These are phyloP conservation scores for Pelargonium cotyledonis DNA, from an alignment of 441 rosid species.

Conservation along the genomic window DNA sequence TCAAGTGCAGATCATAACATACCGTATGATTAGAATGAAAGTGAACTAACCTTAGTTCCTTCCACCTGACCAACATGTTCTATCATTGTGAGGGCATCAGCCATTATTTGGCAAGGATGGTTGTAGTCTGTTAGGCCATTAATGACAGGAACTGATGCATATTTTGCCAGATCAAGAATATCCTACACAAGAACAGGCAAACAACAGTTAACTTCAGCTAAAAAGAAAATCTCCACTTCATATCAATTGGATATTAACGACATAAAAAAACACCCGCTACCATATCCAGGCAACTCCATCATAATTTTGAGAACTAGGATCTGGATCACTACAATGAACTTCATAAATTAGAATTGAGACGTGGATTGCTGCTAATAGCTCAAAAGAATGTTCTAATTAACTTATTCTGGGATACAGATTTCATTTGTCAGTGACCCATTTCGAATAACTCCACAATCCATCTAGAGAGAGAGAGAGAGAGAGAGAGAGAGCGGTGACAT, in stretches of 20 bases:
- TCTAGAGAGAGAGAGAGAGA: too few relatives aligned
- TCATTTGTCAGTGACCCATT: background rate
- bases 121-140: slow-evolving; percentile 26
- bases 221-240: background rate
- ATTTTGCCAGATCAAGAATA: slow-evolving; percentile 24
- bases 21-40: background rate
- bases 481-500: too few relatives aligned
- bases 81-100: slow-evolving; percentile 95
- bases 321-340: too few relatives aligned
- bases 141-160: slow-evolving; percentile 58
- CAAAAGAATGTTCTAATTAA: background rate
- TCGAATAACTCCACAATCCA: too few relatives aligned
- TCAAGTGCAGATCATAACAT: background rate
- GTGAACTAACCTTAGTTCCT: slow-evolving; percentile 66
- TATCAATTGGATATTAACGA: too few relatives aligned
- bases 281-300: background rate
- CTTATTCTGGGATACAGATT: background rate
- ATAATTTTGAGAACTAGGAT: background rate
- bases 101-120: slow-evolving; percentile 80
- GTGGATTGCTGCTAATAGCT: background rate
- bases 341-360: background rate
- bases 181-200: slow-evolving; percentile 13
- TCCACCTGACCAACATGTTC: slow-evolving; percentile 78
- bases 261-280: background rate
- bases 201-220: too few relatives aligned